Evolutionary conservation across 352 stramenopile species (phyloP), one percentile per base, ranked within the genome.

Genomic region (Phytophthora sansomeana): DNA sequence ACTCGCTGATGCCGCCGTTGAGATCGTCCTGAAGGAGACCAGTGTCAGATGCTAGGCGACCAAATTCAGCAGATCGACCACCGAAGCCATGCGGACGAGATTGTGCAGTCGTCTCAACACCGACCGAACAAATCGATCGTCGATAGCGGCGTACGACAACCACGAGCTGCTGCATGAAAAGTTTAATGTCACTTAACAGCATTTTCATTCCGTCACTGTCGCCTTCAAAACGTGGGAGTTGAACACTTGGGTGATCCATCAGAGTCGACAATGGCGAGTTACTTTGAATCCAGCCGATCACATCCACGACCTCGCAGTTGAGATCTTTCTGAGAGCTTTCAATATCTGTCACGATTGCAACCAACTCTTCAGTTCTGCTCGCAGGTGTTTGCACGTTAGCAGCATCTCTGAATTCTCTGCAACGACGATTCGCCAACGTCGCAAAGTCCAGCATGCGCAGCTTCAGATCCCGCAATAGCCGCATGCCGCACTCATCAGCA

Each of bases 391-490:
- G 21, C 21, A 24, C 14, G 5, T 41, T 33, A 49, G 17, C 21
- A 28, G 21, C 10, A 28, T 33, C 42, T 21, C 32, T 49, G 19
- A 49, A 17, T 17, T 17, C 19, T 33, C 46, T 38, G 24, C 46
- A 53, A n/a, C 28, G 16, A 13, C 46, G 46, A 41, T 53, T 53
- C 46, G 39, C 29, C 29, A 53, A n/a, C 28, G 46, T 53, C 29
- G 39, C 46, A 53, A 53, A 53, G 16, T 53, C 29, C 29, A 41
- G 9, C 46, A 53, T 38, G 3, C 39, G 11, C n/a, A 38, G 32
- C 46, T 39, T 53, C 6, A 53, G 7, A n/a, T 53, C 46, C 14
- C 32, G 46, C n/a, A 53, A 16, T 8, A 53, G 14, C 46, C 39
- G 26, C 14, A 26, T 6, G 5, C 21, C 44, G 3, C 44, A 17